These are phyloP conservation scores for Ogataea degrootiae DNA, from an alignment of 805 yeast genomes.

Conservation along the genomic window DNA sequence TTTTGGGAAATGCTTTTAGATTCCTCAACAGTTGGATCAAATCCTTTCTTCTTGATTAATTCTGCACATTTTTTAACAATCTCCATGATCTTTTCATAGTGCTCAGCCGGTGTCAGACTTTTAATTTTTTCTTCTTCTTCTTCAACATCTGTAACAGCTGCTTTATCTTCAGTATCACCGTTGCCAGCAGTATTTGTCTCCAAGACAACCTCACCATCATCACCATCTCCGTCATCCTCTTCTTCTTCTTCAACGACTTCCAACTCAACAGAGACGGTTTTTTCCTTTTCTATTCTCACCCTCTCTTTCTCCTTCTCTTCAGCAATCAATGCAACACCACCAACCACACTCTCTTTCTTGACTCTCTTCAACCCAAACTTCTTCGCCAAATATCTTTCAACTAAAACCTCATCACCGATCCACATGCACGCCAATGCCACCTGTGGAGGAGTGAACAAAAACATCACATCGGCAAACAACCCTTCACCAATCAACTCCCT, in stretches of 20 bases:
- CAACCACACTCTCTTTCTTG: conserved; percentile 11
- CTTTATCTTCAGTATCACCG: not conserved
- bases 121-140: conserved; percentile 5
- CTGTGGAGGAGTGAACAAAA: conserved; percentile 88
- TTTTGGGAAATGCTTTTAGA: conserved; percentile 61
- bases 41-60: conserved; percentile 35
- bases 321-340: conserved; percentile 7
- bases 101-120: conserved; percentile 17
- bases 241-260: conserved; percentile 8
- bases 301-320: conserved; percentile 7
- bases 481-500: conserved; percentile 60
- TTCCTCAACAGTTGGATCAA: conserved; percentile 52
- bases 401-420: conserved; percentile 56
- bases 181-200: not conserved
- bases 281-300: not conserved
- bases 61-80: conserved; percentile 47
- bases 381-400: conserved; percentile 60
- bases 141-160: conserved; percentile 1
- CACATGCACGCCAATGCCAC: conserved; percentile 85
- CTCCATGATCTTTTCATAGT: conserved; percentile 41
- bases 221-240: conserved; percentile 1
- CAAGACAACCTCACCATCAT: not conserved
- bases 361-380: conserved; percentile 43
- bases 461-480: conserved; percentile 71
- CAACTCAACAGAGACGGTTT: conserved; percentile 1